Evolutionary conservation across 345 rosid genomes (phyloP).

Genomic region (Syzygium aqueum): DNA sequence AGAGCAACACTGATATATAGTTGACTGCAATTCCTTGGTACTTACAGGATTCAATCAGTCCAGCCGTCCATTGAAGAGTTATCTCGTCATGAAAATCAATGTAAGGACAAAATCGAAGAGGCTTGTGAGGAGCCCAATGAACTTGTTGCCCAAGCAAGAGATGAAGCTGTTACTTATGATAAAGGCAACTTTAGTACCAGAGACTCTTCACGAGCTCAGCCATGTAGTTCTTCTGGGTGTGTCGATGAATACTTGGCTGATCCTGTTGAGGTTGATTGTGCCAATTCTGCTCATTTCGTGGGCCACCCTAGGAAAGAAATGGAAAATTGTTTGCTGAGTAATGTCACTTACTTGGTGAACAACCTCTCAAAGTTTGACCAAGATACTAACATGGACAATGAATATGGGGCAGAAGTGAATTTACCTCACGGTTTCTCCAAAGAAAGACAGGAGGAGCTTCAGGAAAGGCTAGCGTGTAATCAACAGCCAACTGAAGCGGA

Average conservation of each 20-base stretch:
- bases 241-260: constrained; percentile 34
- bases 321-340: neutral
- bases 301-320: constrained; percentile 6
- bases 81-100: neutral
- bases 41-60: constrained; percentile 16
- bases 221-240: constrained; percentile 22
- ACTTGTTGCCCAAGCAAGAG: neutral
- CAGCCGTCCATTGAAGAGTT: constrained; percentile 9
- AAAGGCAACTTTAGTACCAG: constrained; percentile 7
- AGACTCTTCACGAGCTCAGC: constrained; percentile 9
- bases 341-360: neutral
- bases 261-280: constrained; percentile 20
- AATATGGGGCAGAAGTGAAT: neutral
- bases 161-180: neutral
- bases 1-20: neutral
- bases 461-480: constrained; percentile 6
- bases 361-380: neutral
- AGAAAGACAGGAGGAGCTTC: constrained; percentile 2
- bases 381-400: neutral
- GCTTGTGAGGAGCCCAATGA: constrained; percentile 5
- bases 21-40: neutral
- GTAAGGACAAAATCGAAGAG: constrained; percentile 2
- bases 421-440: neutral
- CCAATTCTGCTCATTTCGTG: constrained; percentile 11
- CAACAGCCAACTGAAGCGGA: neutral